Evolutionary conservation across 345 rosid species (phyloP).

Genomic region (thale cress (Arabidopsis thaliana)): DNA sequence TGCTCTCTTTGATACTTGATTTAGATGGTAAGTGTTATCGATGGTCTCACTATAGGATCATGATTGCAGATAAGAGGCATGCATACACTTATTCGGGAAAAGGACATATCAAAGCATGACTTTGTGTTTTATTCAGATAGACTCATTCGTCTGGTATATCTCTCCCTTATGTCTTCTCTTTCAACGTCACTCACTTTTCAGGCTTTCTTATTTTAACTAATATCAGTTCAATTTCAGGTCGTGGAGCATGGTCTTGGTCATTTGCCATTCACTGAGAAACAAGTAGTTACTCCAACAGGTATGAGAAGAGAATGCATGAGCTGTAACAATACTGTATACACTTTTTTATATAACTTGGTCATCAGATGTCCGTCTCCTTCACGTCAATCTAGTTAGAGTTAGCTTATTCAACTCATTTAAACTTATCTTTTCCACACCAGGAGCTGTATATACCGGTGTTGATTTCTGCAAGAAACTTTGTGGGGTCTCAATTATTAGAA

Average conservation of each 20-base stretch:
- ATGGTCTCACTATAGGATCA: conserved; percentile 37
- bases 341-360: conserved; percentile 10
- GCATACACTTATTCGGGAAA: conserved; percentile 98
- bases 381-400: conserved; percentile 1
- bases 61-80: conserved; percentile 89
- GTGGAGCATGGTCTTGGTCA: conserved; percentile 99
- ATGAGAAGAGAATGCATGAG: conserved; percentile 21
- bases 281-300: conserved; percentile 96
- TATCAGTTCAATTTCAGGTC: conserved; percentile 56
- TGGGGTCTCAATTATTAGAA: conserved; percentile 94
- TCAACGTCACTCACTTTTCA: conserved; percentile 24
- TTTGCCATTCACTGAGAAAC: conserved; percentile 97
- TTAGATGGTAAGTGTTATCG: background rate
- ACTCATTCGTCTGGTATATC: conserved; percentile 85
- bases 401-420: background rate
- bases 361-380: background rate
- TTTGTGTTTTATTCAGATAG: conserved; percentile 97
- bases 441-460: conserved; percentile 85
- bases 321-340: conserved; percentile 10
- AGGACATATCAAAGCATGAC: conserved; percentile 94
- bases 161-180: conserved; percentile 29
- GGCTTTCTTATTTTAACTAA: background rate
- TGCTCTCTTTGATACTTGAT: background rate
- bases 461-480: conserved; percentile 98
- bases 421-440: conserved; percentile 49